Evolutionary conservation across 2,329 filamentous ascomycete species (phyloP).

Genomic region (Cucurbitaria berberidis): DNA sequence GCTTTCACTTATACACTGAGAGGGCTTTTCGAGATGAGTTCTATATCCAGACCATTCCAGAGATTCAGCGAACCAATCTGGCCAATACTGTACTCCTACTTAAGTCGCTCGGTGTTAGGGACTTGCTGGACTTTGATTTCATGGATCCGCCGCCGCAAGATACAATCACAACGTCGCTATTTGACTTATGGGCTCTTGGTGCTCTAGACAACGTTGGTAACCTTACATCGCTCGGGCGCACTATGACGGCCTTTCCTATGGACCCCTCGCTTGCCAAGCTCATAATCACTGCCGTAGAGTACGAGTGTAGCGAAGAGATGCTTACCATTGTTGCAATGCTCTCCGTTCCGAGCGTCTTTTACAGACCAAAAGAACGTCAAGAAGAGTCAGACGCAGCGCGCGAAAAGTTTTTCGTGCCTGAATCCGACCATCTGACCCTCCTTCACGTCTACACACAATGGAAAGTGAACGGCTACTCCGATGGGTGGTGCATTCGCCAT

Average conservation of each 20-base stretch:
- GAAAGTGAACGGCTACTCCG: conserved; percentile 87
- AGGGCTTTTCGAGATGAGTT: conserved; percentile 94
- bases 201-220: conserved; percentile 94
- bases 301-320: conserved; percentile 96
- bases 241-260: conserved; percentile 99
- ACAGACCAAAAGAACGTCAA: conserved; percentile 92
- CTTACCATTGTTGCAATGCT: conserved; percentile 98
- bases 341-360: conserved; percentile 95
- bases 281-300: conserved; percentile 87
- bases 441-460: conserved; percentile 96
- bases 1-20: conserved; percentile 92
- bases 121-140: conserved; percentile 95
- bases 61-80: conserved; percentile 95
- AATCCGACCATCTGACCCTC: conserved; percentile 94
- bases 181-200: conserved; percentile 95
- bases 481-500: conserved; percentile 90
- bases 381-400: conserved; percentile 95
- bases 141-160: conserved; percentile 99
- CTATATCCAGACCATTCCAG: conserved; percentile 95
- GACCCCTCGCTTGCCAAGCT: conserved; percentile 94
- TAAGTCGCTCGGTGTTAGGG: conserved; percentile 92
- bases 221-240: conserved; percentile 81
- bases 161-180: conserved; percentile 94
- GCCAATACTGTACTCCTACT: conserved; percentile 93
- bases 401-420: conserved; percentile 98